phyloP scores from a whole-genome alignment of 345 rosid genomes.

The Aegle marmelos region DNA sequence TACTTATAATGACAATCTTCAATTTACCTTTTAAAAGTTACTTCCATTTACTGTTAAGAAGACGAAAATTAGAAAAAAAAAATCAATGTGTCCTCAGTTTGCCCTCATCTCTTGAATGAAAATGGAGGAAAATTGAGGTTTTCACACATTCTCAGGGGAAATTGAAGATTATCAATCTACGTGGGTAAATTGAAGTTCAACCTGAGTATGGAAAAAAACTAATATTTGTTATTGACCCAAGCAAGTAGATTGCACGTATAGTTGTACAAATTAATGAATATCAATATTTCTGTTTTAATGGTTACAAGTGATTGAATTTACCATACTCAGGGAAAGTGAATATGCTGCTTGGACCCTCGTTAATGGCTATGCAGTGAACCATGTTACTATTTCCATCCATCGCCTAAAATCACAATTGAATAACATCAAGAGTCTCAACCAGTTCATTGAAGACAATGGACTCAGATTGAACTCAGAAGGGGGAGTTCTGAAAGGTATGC shows the following conservation, averaged over 20 bases:
- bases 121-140: too few species aligned
- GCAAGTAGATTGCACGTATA: background rate
- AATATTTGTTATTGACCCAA: background rate
- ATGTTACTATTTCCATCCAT: constrained; percentile 79
- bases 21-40: too few species aligned
- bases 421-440: constrained; percentile 48
- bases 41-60: too few species aligned
- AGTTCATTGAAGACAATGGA: constrained; percentile 58
- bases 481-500: constrained; percentile 79
- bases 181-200: too few species aligned
- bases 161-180: too few species aligned
- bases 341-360: constrained; percentile 93
- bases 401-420: constrained; percentile 61
- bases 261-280: background rate
- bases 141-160: too few species aligned
- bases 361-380: constrained; percentile 89
- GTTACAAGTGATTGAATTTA: background rate
- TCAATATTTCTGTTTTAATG: background rate
- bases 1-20: too few species aligned
- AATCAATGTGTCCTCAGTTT: too few species aligned
- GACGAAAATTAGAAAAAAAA: too few species aligned
- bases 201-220: too few species aligned
- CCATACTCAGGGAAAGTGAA: constrained; percentile 68
- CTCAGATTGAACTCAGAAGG: constrained; percentile 83
- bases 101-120: too few species aligned